phyloP scores from a whole-genome alignment of 345 rosid species.

The Boechera retrofracta region DNA sequence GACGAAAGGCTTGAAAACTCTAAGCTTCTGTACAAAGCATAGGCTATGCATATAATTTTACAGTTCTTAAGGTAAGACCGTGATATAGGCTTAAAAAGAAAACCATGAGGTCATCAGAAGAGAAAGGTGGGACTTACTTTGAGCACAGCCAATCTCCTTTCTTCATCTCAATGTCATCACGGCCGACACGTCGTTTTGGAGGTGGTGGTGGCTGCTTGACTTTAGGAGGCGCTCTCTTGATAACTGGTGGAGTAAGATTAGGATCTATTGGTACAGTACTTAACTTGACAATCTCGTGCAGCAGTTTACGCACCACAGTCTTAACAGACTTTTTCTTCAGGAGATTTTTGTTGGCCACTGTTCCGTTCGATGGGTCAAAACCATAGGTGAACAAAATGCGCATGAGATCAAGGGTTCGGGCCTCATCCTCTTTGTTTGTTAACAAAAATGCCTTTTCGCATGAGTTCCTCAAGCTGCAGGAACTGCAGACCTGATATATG shows the following conservation, averaged over 20 bases:
- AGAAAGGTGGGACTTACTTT: constrained; percentile 61
- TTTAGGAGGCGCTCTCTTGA: constrained; percentile 86
- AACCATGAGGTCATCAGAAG: constrained; percentile 1
- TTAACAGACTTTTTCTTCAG: constrained; percentile 77
- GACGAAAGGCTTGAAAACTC: background rate
- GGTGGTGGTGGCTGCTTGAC: constrained; percentile 98
- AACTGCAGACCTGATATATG: constrained; percentile 84
- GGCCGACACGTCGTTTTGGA: constrained; percentile 89
- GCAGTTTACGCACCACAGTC: constrained; percentile 83
- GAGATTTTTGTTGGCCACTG: constrained; percentile 63
- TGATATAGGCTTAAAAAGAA: background rate
- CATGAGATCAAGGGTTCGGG: constrained; percentile 84
- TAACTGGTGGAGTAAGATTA: constrained; percentile 88
- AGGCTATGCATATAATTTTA: constrained; percentile 13
- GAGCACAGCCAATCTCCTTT: constrained; percentile 99
- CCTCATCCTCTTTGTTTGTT: constrained; percentile 95
- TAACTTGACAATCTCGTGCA: constrained; percentile 86
- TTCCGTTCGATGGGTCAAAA: constrained; percentile 67
- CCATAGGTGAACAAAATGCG: constrained; percentile 78
- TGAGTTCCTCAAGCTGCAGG: constrained; percentile 86
- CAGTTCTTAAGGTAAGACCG: background rate
- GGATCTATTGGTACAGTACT: constrained; percentile 94
- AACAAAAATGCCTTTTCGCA: constrained; percentile 85
- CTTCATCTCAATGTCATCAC: constrained; percentile 97
- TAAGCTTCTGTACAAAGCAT: background rate